Evolutionary conservation across 306 rosid genomes (phyloP).

Genomic region (Benincasa hispida): DNA sequence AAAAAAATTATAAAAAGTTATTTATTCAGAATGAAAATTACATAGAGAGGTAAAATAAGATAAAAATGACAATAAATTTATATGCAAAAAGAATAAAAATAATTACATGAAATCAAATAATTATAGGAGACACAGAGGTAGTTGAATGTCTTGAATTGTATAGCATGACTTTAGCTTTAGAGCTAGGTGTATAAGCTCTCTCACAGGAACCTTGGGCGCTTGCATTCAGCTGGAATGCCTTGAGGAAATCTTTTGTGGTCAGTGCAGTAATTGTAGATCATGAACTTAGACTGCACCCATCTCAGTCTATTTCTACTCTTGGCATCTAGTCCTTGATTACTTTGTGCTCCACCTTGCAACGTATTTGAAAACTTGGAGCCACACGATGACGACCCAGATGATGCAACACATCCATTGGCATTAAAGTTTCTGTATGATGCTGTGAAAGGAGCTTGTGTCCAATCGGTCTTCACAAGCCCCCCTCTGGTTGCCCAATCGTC

Average conservation of each 20-base stretch:
- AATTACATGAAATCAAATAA: neutral
- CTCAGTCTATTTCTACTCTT: constrained; percentile 22
- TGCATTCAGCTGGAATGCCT: constrained; percentile 36
- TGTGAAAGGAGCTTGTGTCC: constrained; percentile 38
- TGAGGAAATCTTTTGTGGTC: constrained; percentile 30
- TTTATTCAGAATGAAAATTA: neutral
- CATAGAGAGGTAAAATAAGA: neutral
- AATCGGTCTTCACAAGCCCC: constrained; percentile 32
- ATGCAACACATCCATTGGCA: constrained; percentile 19
- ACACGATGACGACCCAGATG: constrained; percentile 6
- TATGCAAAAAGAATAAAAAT: neutral
- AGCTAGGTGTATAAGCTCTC: neutral
- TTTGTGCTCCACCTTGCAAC: constrained; percentile 4
- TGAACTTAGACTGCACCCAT: constrained; percentile 38
- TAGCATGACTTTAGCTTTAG: neutral
- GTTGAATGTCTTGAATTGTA: neutral
- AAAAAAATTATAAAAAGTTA: neutral
- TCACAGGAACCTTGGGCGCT: constrained; percentile 9
- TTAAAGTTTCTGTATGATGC: constrained; percentile 30
- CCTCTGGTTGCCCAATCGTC: constrained; percentile 46
- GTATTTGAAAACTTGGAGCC: neutral
- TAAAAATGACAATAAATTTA: neutral
- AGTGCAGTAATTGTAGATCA: constrained; percentile 38
- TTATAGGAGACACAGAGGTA: neutral
- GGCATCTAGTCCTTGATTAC: constrained; percentile 22